Evolutionary conservation across 202 grass and related monocot species (phyloP).

Genomic region (Zoysia matrella): DNA sequence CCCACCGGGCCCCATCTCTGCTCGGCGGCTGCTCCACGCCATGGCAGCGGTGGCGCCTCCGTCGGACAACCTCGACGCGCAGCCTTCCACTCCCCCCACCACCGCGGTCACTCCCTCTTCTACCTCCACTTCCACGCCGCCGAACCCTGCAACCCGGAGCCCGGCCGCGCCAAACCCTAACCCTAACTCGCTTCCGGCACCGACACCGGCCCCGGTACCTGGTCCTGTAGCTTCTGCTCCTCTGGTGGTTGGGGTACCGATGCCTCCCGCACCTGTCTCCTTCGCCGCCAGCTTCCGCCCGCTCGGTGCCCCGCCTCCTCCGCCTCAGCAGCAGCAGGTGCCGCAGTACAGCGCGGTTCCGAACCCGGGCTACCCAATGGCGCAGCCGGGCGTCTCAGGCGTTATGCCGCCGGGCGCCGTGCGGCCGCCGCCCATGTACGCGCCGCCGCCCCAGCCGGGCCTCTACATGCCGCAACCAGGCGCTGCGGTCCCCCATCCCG

Average conservation of each 20-base stretch:
- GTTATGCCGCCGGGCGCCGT: conserved; percentile 31
- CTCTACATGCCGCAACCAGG: conserved; percentile 54
- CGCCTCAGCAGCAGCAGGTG: conserved; percentile 36
- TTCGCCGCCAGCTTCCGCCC: conserved; percentile 19
- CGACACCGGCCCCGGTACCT: no score
- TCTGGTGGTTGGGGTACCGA: conserved; percentile 30
- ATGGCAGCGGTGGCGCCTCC: no score
- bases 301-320: conserved; percentile 55
- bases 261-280: not conserved
- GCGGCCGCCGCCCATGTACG: conserved; percentile 47
- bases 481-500: conserved; percentile 66
- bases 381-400: conserved; percentile 39
- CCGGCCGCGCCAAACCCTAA: no score
- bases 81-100: no score
- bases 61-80: no score
- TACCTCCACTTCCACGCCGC: no score
- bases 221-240: not conserved
- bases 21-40: no score
- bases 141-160: no score
- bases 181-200: no score
- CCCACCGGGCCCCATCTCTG: no score
- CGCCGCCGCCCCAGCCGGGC: conserved; percentile 51
- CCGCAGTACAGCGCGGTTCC: conserved; percentile 63
- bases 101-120: no score
- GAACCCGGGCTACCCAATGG: conserved; percentile 70